Evolutionary conservation across 1,284 basidiomycete species (phyloP).

Genomic region (Rhodotorula sp.): DNA sequence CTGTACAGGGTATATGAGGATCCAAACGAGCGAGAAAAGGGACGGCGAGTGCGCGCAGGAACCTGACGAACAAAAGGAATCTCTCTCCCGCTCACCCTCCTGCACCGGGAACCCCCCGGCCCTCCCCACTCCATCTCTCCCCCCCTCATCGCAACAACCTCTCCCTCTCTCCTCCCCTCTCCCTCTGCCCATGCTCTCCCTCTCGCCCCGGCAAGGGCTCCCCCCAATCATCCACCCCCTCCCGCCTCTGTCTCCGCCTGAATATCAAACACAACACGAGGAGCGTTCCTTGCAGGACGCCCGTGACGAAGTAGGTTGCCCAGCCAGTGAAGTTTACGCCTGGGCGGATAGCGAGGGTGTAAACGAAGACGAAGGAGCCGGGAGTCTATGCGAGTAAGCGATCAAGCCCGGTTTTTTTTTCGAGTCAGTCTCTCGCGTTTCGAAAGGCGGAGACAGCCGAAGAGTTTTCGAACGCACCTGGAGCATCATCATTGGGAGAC

Average conservation of each 20-base stretch:
- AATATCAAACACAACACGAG: constrained; percentile 55
- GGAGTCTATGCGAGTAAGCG: constrained; percentile 66
- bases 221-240: constrained; percentile 93
- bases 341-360: constrained; percentile 67
- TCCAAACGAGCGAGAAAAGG: too few species aligned
- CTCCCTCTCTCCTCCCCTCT: background rate
- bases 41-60: too few species aligned
- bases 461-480: constrained; percentile 57
- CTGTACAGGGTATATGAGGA: too few species aligned
- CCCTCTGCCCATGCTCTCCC: background rate
- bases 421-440: background rate
- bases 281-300: constrained; percentile 77
- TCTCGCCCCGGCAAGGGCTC: constrained; percentile 41
- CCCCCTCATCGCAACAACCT: background rate
- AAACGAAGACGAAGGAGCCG: constrained; percentile 81
- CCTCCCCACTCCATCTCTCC: background rate
- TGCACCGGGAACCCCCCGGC: background rate
- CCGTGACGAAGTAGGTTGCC: constrained; percentile 64
- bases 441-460: background rate
- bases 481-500: constrained; percentile 90
- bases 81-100: background rate
- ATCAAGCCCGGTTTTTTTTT: background rate
- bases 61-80: too few species aligned
- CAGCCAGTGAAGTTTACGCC: constrained; percentile 44
- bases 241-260: constrained; percentile 58